Conservation (phyloP, 148 eudicot species). For the Pharnaceum exiguum region DNA sequence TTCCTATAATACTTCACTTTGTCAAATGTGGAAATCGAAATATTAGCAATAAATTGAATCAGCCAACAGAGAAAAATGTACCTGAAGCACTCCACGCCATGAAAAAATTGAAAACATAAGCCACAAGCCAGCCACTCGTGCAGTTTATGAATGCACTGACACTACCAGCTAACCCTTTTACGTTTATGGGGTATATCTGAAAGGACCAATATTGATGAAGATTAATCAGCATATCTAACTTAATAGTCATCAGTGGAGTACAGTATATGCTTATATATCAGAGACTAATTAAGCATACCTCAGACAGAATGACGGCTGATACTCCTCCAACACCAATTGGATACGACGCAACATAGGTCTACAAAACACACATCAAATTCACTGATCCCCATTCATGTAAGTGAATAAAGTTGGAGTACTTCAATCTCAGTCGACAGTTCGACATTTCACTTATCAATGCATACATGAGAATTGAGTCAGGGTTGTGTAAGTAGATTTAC, state of each 20-base stretch:
- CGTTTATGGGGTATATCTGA: slow-evolving; percentile 33
- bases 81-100: slow-evolving; percentile 39
- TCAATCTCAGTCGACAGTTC: too few relatives aligned
- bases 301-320: slow-evolving; percentile 11
- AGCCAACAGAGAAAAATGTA: too few relatives aligned
- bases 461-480: too few relatives aligned
- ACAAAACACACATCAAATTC: not conserved
- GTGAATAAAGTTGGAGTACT: too few relatives aligned
- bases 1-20: not conserved
- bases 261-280: not conserved
- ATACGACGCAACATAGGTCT: slow-evolving; percentile 15
- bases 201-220: not conserved
- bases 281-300: slow-evolving; percentile 14
- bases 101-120: slow-evolving; percentile 25
- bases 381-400: too few relatives aligned
- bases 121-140: slow-evolving; percentile 14
- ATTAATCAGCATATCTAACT: not conserved
- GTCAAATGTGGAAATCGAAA: not conserved
- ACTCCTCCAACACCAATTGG: slow-evolving; percentile 23
- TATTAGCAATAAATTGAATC: too few relatives aligned
- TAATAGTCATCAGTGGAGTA: not conserved
- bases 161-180: slow-evolving; percentile 31
- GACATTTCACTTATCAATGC: too few relatives aligned
- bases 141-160: not conserved
- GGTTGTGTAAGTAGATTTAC: too few relatives aligned